Evolutionary conservation across 129 eudicot species (phyloP), one percentile per base, ranked within the genome.

Genomic region (Silybum marianum): DNA sequence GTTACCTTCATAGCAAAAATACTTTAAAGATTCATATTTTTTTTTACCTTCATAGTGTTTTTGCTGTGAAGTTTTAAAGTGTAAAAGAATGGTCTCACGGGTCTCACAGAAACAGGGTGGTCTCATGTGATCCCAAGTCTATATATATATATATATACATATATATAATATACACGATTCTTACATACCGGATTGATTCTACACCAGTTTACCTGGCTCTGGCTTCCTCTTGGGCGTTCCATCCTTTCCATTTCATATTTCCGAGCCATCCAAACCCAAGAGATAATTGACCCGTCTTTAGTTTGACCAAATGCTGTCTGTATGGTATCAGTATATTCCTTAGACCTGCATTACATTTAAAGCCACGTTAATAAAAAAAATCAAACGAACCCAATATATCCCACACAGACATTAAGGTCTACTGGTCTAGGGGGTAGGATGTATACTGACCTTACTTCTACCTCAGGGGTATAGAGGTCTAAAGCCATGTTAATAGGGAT

Each of bases 251-350:
- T 71, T 84, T 89, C 83, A 94, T 76, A 82, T 84, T 83, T 82
- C 88, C 86, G 51, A 90, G 88, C 98, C 93, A 93, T 81, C 88
- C 93, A 19, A 88, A 90, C 21, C 84, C 88, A 73, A 89, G 68
- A 74, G 84, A 74, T 74, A 85, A 39, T 71, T 88, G 89, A 75
- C 87, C 90, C 0, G 88, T 51, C 67, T 86, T 92, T 79, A 95
- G 62, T 85, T 87, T 93, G 90, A 95, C 81, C 83, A 95, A 88
- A 69, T 95, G 89, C 44, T 88, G 82, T 77, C 99, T 81, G 87
- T 95, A 95, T 7, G 99, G 99, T 84, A 95, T 87, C 48, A 95
- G 84, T 81, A 95, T 76, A 62, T 76, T 88, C 88, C 93, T 88
- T 32, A 95, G 87, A 76, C 99, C 98, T 93, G 90, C 83, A 82